These are phyloP conservation scores for Sugiyamaella qingdaonensis DNA, from an alignment of 805 yeast species.

Conservation along the genomic window DNA sequence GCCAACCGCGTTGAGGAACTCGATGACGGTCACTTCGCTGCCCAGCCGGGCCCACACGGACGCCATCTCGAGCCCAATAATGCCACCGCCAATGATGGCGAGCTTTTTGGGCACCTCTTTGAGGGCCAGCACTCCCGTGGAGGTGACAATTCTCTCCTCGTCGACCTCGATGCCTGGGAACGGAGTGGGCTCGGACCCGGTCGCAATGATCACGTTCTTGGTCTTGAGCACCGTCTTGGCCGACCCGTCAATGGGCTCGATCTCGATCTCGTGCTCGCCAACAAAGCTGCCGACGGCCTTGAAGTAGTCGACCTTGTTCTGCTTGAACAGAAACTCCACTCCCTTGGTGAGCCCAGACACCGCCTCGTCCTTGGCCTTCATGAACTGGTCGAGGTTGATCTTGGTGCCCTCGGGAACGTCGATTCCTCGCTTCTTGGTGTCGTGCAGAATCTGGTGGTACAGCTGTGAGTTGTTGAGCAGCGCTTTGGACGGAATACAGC, in stretches of 20 bases:
- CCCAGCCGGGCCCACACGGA: slow-evolving; percentile 96
- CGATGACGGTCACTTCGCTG: slow-evolving; percentile 89
- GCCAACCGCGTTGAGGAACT: slow-evolving; percentile 87
- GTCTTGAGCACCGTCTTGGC: slow-evolving; percentile 72
- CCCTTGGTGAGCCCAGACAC: slow-evolving; percentile 91
- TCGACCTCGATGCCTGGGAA: slow-evolving; percentile 97
- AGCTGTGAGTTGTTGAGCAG: slow-evolving; percentile 90
- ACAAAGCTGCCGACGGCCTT: slow-evolving; percentile 90
- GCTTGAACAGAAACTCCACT: slow-evolving; percentile 90
- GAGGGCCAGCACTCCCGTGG: slow-evolving; percentile 85
- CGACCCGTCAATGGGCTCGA: slow-evolving; percentile 81
- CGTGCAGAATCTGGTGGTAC: slow-evolving; percentile 83
- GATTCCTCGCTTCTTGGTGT: slow-evolving; percentile 84
- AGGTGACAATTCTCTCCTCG: slow-evolving; percentile 93
- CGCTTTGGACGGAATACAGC: slow-evolving; percentile 98
- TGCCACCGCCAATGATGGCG: slow-evolving; percentile 98
- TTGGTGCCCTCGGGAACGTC: slow-evolving; percentile 62
- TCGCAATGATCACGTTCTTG: slow-evolving; percentile 88
- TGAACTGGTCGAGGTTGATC: slow-evolving; percentile 73
- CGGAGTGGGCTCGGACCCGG: slow-evolving; percentile 97
- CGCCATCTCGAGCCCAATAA: slow-evolving; percentile 99
- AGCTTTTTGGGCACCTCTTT: slow-evolving; percentile 88
- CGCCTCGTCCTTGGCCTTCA: slow-evolving; percentile 87
- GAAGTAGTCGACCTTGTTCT: slow-evolving; percentile 89
- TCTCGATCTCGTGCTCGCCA: slow-evolving; percentile 71